These are phyloP conservation scores for Leptomonas pyrrhocoris DNA, from an alignment of 208 protist species.

Conservation along the genomic window DNA sequence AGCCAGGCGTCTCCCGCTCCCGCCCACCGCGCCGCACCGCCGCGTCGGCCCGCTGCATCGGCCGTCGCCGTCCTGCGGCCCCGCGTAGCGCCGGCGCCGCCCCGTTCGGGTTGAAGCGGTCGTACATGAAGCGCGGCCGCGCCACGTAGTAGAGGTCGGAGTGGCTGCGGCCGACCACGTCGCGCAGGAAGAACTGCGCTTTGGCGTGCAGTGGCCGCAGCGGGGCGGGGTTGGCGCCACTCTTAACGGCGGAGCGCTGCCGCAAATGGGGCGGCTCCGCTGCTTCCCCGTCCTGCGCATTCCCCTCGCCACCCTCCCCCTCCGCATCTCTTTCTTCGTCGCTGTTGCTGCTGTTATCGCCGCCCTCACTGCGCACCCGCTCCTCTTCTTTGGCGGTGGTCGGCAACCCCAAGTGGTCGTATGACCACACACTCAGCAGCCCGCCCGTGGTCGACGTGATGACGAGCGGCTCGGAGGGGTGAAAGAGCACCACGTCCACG, in stretches of 20 bases:
- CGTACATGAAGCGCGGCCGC: conserved; percentile 45
- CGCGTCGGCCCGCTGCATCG: background rate
- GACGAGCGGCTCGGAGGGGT: conserved; percentile 58
- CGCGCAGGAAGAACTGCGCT: conserved; percentile 35
- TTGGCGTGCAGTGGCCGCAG: conserved; percentile 14
- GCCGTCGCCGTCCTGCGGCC: background rate
- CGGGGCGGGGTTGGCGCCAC: background rate
- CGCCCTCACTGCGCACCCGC: background rate
- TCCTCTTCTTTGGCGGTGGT: background rate
- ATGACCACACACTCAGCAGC: conserved; percentile 66
- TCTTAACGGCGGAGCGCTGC: background rate
- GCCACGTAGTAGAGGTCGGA: conserved; percentile 16
- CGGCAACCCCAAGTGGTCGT: conserved; percentile 19
- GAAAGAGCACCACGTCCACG: conserved; percentile 47
- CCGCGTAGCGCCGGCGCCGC: conserved; percentile 7
- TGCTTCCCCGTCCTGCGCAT: conserved; percentile 1
- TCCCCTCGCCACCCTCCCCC: background rate
- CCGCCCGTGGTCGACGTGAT: conserved; percentile 61
- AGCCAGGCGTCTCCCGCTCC: background rate
- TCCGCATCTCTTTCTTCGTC: background rate
- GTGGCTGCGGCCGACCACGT: conserved; percentile 35
- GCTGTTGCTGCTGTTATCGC: background rate
- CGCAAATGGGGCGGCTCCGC: background rate
- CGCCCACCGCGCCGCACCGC: background rate
- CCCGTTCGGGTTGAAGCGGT: conserved; percentile 28